Base-by-base conservation (phyloP, 805 yeast species). In the Cyberlindnera petersonii region DNA sequence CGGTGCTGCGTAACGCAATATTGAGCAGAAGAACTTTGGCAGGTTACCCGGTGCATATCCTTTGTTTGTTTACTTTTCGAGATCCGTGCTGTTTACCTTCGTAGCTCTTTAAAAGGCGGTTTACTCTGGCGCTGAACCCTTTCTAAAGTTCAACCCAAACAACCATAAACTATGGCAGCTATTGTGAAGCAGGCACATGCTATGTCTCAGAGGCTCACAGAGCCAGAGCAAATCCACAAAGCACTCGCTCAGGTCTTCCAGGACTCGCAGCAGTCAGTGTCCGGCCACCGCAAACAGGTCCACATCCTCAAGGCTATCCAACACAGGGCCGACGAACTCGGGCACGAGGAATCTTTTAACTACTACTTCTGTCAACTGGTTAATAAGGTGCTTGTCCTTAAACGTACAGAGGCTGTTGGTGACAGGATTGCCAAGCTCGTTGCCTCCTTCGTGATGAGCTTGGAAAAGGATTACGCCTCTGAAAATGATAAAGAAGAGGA, bases 271-370 rank as follows among this genome's bases (percentile, higher is more conserved):
- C 47, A 63, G 17, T 71, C 86, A 2, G 69, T 80, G 23, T 81
- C 89, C 0, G 82, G 89, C 2, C 96, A 88, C 59, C 68, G 85
- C 33, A 83, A 84, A 53, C 79, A 85, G 42, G 75, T 81, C 6
- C 74, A 78, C 9, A 71, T 83, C 6, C 55, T 88, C 53, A 74
- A 72, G 53, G 71, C 73, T 31, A 64, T 86, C 13, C 83, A 81
- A 40, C 49, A 64, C 13, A 72, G 75, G 47, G 75, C 93, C 2
- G 58, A 66, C 9, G 69, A 69, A 6, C 61, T 78, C 24, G 77
- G 68, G 2, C 59, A 65, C 32, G 79, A 75, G 43, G 80, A 75
- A 22, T 69, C 71, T 17, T 91, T 89, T 58, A 72, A 74, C 48
- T 64, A 66, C 46, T 61, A 67, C 45, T 82, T 89, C 52, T 71